These are phyloP conservation scores for Gleditsia sinensis DNA, from an alignment of 306 rosid species.

Conservation along the genomic window DNA sequence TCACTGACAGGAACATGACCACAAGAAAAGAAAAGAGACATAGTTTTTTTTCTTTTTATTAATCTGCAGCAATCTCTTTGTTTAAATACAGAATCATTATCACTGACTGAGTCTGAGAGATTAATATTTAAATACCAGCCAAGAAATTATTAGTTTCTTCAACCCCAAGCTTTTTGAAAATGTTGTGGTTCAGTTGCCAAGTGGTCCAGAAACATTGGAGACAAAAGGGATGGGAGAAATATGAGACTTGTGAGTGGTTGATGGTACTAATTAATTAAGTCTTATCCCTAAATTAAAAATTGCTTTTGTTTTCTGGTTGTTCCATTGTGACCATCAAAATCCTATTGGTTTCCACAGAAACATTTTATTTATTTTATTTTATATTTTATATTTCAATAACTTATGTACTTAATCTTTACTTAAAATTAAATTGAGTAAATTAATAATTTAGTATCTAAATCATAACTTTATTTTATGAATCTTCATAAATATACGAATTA, in stretches of 20 bases:
- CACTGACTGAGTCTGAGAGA: constrained; percentile 23
- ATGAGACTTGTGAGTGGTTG: constrained; percentile 39
- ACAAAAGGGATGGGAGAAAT: constrained; percentile 44
- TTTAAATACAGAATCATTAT: constrained; percentile 32
- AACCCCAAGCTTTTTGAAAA: too few species aligned
- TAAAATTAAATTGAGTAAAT: too few species aligned
- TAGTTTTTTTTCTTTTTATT: neutral
- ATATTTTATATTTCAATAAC: too few species aligned
- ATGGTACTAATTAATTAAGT: constrained; percentile 30
- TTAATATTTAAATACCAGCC: constrained; percentile 14
- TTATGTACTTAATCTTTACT: too few species aligned
- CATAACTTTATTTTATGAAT: too few species aligned
- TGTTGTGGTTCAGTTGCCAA: constrained; percentile 32
- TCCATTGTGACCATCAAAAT: constrained; percentile 33
- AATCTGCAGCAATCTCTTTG: neutral
- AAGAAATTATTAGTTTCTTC: too few species aligned
- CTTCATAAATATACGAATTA: too few species aligned
- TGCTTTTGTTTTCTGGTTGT: constrained; percentile 19
- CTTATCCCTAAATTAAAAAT: constrained; percentile 34
- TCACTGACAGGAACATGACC: constrained; percentile 32
- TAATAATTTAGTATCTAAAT: too few species aligned
- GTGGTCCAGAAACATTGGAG: constrained; percentile 58
- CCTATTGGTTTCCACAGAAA: constrained; percentile 25
- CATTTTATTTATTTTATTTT: constrained; percentile 15
- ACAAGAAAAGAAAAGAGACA: constrained; percentile 22